Conservation (phyloP, 202 grass and related monocot species). For the Zizania palustris region DNA sequence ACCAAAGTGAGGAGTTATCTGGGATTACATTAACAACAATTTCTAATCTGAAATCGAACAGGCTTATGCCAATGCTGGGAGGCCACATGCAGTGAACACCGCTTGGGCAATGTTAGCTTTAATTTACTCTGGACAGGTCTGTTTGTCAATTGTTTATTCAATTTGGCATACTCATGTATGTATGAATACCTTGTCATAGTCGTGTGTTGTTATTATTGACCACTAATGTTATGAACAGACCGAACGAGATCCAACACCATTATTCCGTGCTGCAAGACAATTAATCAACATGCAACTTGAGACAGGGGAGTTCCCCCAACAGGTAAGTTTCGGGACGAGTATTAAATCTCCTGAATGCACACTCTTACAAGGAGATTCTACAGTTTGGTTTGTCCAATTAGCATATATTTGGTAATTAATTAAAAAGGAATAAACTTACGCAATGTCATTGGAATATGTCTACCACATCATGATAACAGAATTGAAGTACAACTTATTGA, state of each 20-base stretch:
- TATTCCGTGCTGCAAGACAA: slow-evolving; percentile 1
- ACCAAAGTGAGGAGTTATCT: no score
- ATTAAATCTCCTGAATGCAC: not conserved
- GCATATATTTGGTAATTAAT: no score
- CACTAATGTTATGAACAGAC: slow-evolving; percentile 1
- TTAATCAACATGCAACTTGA: slow-evolving; percentile 33
- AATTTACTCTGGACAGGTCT: slow-evolving; percentile 39
- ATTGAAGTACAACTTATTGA: no score
- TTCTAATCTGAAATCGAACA: not conserved
- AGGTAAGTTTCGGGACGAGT: slow-evolving; percentile 16
- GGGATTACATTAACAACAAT: not conserved
- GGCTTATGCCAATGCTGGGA: slow-evolving; percentile 21
- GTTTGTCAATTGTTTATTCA: not conserved
- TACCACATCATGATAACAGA: not conserved
- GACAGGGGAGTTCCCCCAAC: slow-evolving; percentile 40
- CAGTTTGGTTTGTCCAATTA: not conserved
- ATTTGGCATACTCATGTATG: not conserved
- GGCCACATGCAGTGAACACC: slow-evolving; percentile 31
- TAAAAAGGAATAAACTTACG: not conserved
- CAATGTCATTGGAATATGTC: not conserved
- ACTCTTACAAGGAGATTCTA: not conserved
- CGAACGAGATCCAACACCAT: slow-evolving; percentile 38
- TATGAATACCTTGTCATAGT: not conserved
- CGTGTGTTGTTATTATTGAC: not conserved
- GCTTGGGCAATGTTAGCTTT: slow-evolving; percentile 38